These are phyloP conservation scores for Pseudogymnoascus sp. DNA, from an alignment of 2,329 filamentous ascomycete genomes.

Conservation along the genomic window DNA sequence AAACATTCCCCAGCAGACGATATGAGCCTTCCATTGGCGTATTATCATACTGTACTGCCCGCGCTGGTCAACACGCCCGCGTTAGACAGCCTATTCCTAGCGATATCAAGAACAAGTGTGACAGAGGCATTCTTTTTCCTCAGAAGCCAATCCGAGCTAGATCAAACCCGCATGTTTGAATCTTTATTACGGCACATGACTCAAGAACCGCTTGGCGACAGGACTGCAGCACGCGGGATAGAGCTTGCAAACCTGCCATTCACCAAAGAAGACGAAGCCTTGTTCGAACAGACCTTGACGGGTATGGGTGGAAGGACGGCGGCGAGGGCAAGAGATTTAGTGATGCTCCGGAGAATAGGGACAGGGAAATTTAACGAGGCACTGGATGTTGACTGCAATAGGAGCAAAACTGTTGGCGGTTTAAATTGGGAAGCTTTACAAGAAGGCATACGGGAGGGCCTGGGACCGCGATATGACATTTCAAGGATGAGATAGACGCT, in stretches of 20 bases:
- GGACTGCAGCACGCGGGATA: constrained; percentile 46
- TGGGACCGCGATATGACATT: constrained; percentile 19
- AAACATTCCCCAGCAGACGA: constrained; percentile 50
- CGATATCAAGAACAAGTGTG: constrained; percentile 57
- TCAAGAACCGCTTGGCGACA: constrained; percentile 29
- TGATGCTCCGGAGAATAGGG: constrained; percentile 65
- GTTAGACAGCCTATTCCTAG: constrained; percentile 58
- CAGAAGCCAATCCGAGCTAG: constrained; percentile 51
- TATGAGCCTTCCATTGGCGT: constrained; percentile 60
- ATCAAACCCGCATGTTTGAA: constrained; percentile 57
- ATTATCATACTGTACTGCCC: constrained; percentile 69
- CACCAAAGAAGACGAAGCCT: constrained; percentile 59
- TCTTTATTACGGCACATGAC: constrained; percentile 54
- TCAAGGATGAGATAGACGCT: constrained; percentile 1
- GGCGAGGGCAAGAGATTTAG: constrained; percentile 60
- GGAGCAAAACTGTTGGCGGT: constrained; percentile 19
- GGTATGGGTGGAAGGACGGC: constrained; percentile 55
- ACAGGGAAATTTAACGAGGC: constrained; percentile 49
- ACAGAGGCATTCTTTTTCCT: constrained; percentile 68
- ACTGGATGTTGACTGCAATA: constrained; percentile 33
- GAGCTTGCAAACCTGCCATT: constrained; percentile 68
- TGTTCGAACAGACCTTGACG: constrained; percentile 63
- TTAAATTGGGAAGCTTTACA: constrained; percentile 24
- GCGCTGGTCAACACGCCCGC: constrained; percentile 56
- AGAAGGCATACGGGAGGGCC: constrained; percentile 22